Evolutionary conservation across 352 stramenopile genomes (phyloP).

Genomic region (Phytophthora cryptogea): DNA sequence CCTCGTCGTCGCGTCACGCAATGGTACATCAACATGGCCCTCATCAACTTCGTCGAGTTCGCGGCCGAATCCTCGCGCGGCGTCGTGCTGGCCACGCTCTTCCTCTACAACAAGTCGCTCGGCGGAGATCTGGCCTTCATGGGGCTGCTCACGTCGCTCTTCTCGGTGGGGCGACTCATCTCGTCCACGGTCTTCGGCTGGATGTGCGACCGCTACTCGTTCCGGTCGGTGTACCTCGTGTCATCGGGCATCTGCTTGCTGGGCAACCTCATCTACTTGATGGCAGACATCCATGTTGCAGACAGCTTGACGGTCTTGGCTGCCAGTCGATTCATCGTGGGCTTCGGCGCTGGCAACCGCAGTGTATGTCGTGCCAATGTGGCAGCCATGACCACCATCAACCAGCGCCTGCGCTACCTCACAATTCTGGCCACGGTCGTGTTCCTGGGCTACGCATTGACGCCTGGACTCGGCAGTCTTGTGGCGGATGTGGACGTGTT

Average conservation of each 20-base stretch:
- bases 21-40: constrained; percentile 82
- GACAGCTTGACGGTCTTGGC: constrained; percentile 59
- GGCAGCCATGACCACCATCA: constrained; percentile 66
- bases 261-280: constrained; percentile 78
- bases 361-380: constrained; percentile 81
- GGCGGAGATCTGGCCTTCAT: constrained; percentile 79
- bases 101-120: constrained; percentile 85
- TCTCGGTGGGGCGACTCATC: constrained; percentile 80
- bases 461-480: constrained; percentile 70
- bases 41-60: constrained; percentile 89
- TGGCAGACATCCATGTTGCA: constrained; percentile 63
- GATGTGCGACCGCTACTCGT: constrained; percentile 86
- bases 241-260: constrained; percentile 75
- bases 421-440: constrained; percentile 78
- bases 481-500: constrained; percentile 63
- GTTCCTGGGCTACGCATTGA: constrained; percentile 78
- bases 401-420: constrained; percentile 76
- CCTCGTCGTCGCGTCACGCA: constrained; percentile 46
- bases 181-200: constrained; percentile 83
- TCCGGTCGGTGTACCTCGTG: constrained; percentile 79
- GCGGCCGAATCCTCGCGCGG: constrained; percentile 76
- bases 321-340: constrained; percentile 72
- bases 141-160: constrained; percentile 80
- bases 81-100: constrained; percentile 80
- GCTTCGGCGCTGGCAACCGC: constrained; percentile 79